These are phyloP conservation scores for Blepharisma stoltei DNA, from an alignment of 73 alveolate genomes.

Conservation along the genomic window DNA sequence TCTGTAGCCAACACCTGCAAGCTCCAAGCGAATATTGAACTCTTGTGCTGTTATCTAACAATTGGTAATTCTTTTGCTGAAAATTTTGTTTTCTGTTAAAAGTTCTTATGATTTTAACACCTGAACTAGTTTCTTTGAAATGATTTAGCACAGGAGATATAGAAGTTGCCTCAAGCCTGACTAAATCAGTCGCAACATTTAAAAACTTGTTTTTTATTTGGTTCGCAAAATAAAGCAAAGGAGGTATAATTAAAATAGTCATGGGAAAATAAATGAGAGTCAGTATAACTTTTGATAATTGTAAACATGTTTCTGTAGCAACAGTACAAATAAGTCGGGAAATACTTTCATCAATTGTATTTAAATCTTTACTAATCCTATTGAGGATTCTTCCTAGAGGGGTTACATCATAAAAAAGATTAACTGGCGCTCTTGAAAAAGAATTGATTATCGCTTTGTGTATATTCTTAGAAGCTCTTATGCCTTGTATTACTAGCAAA, in stretches of 20 bases:
- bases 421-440: slow-evolving; percentile 79
- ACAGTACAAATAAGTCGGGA: neutral
- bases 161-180: slow-evolving; percentile 25
- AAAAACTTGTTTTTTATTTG: neutral
- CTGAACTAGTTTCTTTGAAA: slow-evolving; percentile 28
- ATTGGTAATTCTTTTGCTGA: neutral
- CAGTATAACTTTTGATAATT: neutral
- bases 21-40: neutral
- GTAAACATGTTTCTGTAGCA: neutral
- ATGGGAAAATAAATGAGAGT: neutral
- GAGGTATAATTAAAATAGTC: neutral
- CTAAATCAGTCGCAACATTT: slow-evolving; percentile 19
- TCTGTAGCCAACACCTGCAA: neutral
- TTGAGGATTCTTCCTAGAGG: slow-evolving; percentile 88
- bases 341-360: slow-evolving; percentile 21
- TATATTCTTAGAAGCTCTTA: slow-evolving; percentile 29
- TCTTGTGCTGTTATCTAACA: neutral
- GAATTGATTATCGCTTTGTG: slow-evolving; percentile 57
- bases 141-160: slow-evolving; percentile 28
- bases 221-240: neutral
- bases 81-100: neutral
- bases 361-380: slow-evolving; percentile 69
- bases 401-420: slow-evolving; percentile 88
- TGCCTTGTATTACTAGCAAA: neutral
- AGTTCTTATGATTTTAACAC: slow-evolving; percentile 16